phyloP scores from a whole-genome alignment of 352 stramenopile species.

The Phytophthora macrochlamydospora region DNA sequence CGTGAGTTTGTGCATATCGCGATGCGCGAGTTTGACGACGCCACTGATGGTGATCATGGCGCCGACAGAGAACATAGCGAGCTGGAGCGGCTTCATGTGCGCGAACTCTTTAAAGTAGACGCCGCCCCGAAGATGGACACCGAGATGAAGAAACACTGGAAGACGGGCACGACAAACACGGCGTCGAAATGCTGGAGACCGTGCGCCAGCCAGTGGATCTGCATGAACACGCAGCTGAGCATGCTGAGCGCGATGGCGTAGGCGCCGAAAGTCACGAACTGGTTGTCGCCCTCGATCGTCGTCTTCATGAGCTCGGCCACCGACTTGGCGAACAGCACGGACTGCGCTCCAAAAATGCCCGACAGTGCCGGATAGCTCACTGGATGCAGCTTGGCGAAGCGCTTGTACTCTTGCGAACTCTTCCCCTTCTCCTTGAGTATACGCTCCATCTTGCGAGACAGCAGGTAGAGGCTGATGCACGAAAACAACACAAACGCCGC shows the following conservation, averaged over 20 bases:
- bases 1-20: conserved; percentile 69
- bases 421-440: conserved; percentile 44
- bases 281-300: conserved; percentile 68
- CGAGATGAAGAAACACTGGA: conserved; percentile 92
- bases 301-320: conserved; percentile 85
- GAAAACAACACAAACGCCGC: conserved; percentile 51
- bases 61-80: conserved; percentile 78
- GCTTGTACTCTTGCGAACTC: conserved; percentile 55
- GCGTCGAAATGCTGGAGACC: conserved; percentile 87
- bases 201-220: conserved; percentile 88
- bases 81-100: conserved; percentile 48
- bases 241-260: conserved; percentile 85
- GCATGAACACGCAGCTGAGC: conserved; percentile 84
- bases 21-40: conserved; percentile 69
- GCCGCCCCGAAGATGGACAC: conserved; percentile 89
- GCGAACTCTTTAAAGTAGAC: conserved; percentile 91
- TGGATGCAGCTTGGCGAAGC: conserved; percentile 62
- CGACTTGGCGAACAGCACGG: conserved; percentile 84
- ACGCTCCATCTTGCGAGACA: conserved; percentile 53
- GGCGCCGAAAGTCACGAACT: conserved; percentile 73
- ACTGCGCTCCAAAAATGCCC: conserved; percentile 81
- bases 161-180: conserved; percentile 85
- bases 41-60: conserved; percentile 72
- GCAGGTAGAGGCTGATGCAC: conserved; percentile 40
- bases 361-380: conserved; percentile 76